These are phyloP conservation scores for Suillus alpinus DNA, from an alignment of 768 basidiomycete species.

Conservation along the genomic window DNA sequence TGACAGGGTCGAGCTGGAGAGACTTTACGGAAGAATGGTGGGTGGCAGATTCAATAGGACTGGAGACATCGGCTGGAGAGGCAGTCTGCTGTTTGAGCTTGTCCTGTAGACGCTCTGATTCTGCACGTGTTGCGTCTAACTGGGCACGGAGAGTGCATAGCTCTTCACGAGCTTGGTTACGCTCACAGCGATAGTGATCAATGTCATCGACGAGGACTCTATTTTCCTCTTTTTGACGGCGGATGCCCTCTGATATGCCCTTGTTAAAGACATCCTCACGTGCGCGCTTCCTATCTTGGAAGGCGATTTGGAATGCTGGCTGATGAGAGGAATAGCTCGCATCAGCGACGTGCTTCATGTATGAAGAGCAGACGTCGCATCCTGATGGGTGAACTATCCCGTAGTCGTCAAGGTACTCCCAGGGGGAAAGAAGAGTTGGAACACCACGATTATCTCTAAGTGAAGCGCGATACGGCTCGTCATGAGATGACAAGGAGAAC, in stretches of 20 bases:
- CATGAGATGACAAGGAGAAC: constrained; percentile 31
- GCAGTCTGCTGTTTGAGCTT: constrained; percentile 13
- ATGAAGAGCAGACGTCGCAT: constrained; percentile 36
- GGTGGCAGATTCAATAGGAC: constrained; percentile 7
- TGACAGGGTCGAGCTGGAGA: constrained; percentile 4
- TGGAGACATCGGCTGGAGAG: constrained; percentile 5
- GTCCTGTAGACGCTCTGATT: constrained; percentile 30
- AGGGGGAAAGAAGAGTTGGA: constrained; percentile 33
- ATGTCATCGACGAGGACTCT: constrained; percentile 30
- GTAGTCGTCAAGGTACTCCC: constrained; percentile 39
- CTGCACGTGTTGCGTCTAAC: constrained; percentile 31
- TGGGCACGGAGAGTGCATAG: constrained; percentile 31
- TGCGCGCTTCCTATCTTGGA: constrained; percentile 37
- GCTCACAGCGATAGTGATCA: constrained; percentile 35
- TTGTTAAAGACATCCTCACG: constrained; percentile 39
- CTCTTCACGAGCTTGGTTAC: constrained; percentile 34
- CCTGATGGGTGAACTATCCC: constrained; percentile 40
- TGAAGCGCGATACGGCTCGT: constrained; percentile 28
- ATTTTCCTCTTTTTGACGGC: constrained; percentile 40
- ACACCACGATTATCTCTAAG: constrained; percentile 30
- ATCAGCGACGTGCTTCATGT: constrained; percentile 40
- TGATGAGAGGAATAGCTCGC: constrained; percentile 36
- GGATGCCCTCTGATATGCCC: constrained; percentile 38
- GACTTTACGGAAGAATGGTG: constrained; percentile 7
- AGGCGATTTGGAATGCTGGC: constrained; percentile 39